These are phyloP conservation scores for Penicillium goetzii DNA, from an alignment of 495 filamentous ascomycete species.

Conservation along the genomic window DNA sequence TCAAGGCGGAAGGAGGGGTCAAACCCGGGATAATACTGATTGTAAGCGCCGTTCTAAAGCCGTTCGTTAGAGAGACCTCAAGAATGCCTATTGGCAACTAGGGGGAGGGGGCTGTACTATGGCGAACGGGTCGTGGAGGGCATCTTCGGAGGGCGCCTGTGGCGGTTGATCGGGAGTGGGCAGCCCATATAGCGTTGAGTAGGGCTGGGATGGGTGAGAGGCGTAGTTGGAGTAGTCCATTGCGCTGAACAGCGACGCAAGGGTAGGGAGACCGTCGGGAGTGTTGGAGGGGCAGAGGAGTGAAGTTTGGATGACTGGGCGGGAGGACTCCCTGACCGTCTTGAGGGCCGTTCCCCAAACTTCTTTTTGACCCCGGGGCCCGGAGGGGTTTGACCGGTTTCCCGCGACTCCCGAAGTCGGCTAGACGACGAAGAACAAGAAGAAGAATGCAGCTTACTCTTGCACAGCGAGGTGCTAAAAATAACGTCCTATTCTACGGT, in stretches of 20 bases:
- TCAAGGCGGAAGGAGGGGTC: constrained; percentile 43
- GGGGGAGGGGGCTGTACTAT: constrained; percentile 25
- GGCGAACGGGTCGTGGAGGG: constrained; percentile 35
- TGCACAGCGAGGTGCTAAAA: too few relatives aligned
- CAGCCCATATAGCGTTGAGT: constrained; percentile 41
- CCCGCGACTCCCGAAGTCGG: constrained; percentile 5
- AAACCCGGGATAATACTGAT: constrained; percentile 44
- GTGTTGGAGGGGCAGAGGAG: constrained; percentile 4
- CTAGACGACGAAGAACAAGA: too few relatives aligned
- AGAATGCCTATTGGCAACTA: neutral
- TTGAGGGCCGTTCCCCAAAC: constrained; percentile 9
- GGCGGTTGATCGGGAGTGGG: constrained; percentile 43
- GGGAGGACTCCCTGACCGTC: constrained; percentile 2
- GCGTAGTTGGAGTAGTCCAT: constrained; percentile 52
- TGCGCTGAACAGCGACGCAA: neutral
- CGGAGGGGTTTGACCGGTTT: constrained; percentile 7
- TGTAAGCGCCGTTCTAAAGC: constrained; percentile 26
- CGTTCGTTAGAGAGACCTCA: neutral
- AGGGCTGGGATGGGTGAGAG: constrained; percentile 38
- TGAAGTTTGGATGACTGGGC: constrained; percentile 1
- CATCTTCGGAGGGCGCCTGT: constrained; percentile 29
- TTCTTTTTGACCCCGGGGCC: constrained; percentile 11
- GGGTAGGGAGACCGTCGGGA: constrained; percentile 5
- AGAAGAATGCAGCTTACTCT: too few relatives aligned
- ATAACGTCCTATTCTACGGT: too few relatives aligned